phyloP scores from a whole-genome alignment of 805 yeast genomes.

The Schwanniomyces vanrijiae region DNA sequence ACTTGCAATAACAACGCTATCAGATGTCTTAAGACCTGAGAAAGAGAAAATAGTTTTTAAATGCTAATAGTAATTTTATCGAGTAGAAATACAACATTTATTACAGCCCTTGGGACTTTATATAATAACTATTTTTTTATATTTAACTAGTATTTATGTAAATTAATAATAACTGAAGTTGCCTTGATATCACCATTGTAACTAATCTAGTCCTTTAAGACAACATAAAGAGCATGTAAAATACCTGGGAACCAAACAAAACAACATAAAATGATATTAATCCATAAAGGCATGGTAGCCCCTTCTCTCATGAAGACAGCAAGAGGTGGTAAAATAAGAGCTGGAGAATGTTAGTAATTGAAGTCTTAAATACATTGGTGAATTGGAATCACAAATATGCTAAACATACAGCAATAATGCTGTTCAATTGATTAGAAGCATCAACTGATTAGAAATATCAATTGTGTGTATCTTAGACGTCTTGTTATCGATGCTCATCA shows the following conservation, averaged over 20 bases:
- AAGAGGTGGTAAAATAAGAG: slow-evolving; percentile 70
- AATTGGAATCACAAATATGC: too few species aligned
- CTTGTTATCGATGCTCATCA: neutral
- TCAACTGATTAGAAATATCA: neutral
- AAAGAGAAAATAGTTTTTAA: too few species aligned
- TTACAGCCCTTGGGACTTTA: neutral
- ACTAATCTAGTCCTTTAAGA: slow-evolving; percentile 35
- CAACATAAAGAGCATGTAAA: slow-evolving; percentile 71
- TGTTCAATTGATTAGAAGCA: too few species aligned
- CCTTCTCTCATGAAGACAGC: slow-evolving; percentile 75
- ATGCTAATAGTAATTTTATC: too few species aligned
- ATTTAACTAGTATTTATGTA: neutral
- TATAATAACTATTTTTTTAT: neutral
- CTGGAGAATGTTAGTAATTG: slow-evolving; percentile 29
- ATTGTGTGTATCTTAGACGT: neutral
- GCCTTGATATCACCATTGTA: too few species aligned
- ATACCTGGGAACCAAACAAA: slow-evolving; percentile 79
- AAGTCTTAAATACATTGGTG: neutral
- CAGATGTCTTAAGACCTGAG: too few species aligned
- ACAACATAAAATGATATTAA: slow-evolving; percentile 61
- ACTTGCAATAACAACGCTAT: neutral
- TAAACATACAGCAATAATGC: neutral
- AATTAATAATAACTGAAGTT: too few species aligned
- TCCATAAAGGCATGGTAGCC: slow-evolving; percentile 59
- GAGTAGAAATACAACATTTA: neutral